Percentiles rank a stretch among this genome's conserved stretches.
Conservation (phyloP, 2,329 filamentous ascomycete genomes). For the Chaetomiaceae sp. region DNA sequence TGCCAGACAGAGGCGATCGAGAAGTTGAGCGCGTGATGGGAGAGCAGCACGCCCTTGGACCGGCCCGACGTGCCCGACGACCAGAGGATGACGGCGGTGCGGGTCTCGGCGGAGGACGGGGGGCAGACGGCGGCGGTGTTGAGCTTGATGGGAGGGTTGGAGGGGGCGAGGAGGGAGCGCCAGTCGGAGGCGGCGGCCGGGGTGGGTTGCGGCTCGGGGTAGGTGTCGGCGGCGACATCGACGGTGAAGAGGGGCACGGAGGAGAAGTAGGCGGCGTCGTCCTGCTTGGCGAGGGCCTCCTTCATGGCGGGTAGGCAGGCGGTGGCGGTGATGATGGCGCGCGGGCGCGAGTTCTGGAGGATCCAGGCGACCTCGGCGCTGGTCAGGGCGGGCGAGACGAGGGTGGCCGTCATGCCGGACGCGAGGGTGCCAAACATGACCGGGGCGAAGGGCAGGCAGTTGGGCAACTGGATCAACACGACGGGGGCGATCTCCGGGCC, state of each 20-base stretch:
- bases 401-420: conserved; percentile 37
- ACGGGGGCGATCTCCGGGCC: conserved; percentile 37
- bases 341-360: conserved; percentile 37
- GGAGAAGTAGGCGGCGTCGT: conserved; percentile 31
- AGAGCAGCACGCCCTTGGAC: conserved; percentile 70
- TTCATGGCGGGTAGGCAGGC: conserved; percentile 31
- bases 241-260: conserved; percentile 57
- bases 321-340: conserved; percentile 35
- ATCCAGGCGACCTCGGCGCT: conserved; percentile 38
- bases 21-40: conserved; percentile 61
- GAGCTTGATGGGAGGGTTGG: conserved; percentile 49
- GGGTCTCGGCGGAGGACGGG: conserved; percentile 52
- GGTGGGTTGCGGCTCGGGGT: conserved; percentile 25
- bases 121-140: conserved; percentile 36
- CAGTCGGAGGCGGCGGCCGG: conserved; percentile 41
- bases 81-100: conserved; percentile 48
- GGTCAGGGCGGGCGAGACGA: conserved; percentile 38
- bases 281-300: conserved; percentile 32
- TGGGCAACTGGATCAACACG: conserved; percentile 40
- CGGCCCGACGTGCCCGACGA: conserved; percentile 64
- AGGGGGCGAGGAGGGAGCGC: conserved; percentile 51
- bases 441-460: conserved; percentile 37
- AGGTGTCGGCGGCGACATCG: conserved; percentile 32
- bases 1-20: conserved; percentile 47
- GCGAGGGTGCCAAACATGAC: conserved; percentile 36